Evolutionary conservation across 805 yeast species (phyloP), one percentile per base, ranked within the genome.

Genomic region (Metschnikowia amazonensis): DNA sequence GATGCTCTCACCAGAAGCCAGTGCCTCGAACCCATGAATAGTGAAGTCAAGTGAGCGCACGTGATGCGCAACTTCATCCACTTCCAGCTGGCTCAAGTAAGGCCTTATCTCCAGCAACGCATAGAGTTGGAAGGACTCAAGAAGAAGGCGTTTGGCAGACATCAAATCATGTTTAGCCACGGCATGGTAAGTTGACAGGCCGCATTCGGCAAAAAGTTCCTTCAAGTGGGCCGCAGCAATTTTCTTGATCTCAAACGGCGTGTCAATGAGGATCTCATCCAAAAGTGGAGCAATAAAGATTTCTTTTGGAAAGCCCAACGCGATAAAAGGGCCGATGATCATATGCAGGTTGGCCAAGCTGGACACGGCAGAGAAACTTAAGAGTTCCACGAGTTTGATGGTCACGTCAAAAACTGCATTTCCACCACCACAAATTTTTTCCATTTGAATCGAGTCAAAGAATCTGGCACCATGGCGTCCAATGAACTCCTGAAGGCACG

Each of bases 401-500:
- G 42, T 31, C 13, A 31, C 42, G 14, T 29, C 34, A 1, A 28
- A 52, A 11, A 55, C 54, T 21, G 43, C n/a, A 3, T 17, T 17
- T n/a, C n/a, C n/a, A n/a, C n/a, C n/a, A n/a, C n/a, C n/a, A n/a
- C n/a, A n/a, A n/a, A n/a, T 17, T 16, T 10, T 5, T 5, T 11
- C 25, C 18, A 9, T 24, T 3, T 9, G 38, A 11, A 25, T 23
- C 4, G 18, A 7, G 28, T 14, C 35, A 13, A 35, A 35, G 9
- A 35, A 35, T 6, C 3, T 16, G 20, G 38, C 17, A 8, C 86
- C 86, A 58, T 80, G 82, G 30, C 97, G 67, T 0, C 98, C 98
- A 2, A 88, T 60, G 13, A 85, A 71, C 57, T 90, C 98, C 59
- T 90, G 97, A 5, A 90, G 56, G 0, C 94, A 92, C 0, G 97